Evolutionary conservation across 2,329 filamentous ascomycete species (phyloP).

Genomic region (Paecilomyces niveus): DNA sequence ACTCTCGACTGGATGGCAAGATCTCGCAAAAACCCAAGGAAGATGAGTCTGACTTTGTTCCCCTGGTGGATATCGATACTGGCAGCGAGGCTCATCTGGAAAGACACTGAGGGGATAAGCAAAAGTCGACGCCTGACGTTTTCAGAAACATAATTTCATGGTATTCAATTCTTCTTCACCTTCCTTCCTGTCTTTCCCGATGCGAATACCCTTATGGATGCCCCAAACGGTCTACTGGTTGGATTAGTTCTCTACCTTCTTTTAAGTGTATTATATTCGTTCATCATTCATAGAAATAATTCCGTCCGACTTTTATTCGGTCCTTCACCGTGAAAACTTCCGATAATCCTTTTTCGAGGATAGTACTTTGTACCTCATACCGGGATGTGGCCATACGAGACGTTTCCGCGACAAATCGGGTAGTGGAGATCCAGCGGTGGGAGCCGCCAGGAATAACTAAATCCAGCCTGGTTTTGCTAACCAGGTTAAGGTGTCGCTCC

Average conservation of each 20-base stretch:
- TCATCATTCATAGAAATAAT: background rate
- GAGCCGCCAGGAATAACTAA: background rate
- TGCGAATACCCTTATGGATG: background rate
- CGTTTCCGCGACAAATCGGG: no score
- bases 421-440: background rate
- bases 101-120: background rate
- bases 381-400: background rate
- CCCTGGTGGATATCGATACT: slow-evolving; percentile 12
- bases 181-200: background rate
- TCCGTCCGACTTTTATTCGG: background rate
- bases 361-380: background rate
- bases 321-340: no score
- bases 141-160: background rate
- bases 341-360: background rate
- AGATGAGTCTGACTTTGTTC: slow-evolving; percentile 12
- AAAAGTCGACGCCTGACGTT: background rate
- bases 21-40: slow-evolving; percentile 10
- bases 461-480: no score
- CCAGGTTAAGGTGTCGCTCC: background rate
- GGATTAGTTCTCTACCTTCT: background rate
- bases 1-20: slow-evolving; percentile 9
- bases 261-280: background rate
- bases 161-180: background rate
- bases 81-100: slow-evolving; percentile 11
- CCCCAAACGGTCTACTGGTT: background rate